These are phyloP conservation scores for Oenanthe javanica DNA, from an alignment of 140 eudicot genomes.

Conservation along the genomic window DNA sequence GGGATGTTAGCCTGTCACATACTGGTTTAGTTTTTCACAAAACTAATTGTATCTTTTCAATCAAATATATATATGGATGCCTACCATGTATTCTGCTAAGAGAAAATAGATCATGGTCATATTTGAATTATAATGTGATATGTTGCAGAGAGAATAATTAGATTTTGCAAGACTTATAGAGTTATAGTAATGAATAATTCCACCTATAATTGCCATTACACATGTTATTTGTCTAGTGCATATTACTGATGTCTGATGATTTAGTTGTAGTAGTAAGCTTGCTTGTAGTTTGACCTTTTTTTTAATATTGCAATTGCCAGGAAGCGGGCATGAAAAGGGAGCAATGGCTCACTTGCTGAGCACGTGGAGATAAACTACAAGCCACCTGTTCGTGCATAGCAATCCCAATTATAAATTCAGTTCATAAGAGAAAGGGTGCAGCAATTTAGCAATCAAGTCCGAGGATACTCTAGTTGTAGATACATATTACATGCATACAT, in stretches of 20 bases:
- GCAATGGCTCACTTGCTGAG: background rate
- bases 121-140: background rate
- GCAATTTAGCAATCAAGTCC: background rate
- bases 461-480: background rate
- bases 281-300: no score
- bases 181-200: background rate
- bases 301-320: background rate
- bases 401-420: background rate
- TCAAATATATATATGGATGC: background rate
- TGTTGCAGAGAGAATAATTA: no score
- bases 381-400: background rate
- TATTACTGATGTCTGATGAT: no score
- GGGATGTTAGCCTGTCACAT: background rate
- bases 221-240: no score
- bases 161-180: no score
- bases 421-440: background rate
- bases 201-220: background rate
- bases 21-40: background rate
- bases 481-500: background rate
- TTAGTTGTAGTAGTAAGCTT: no score
- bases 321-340: background rate
- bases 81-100: background rate
- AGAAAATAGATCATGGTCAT: background rate
- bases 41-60: no score
- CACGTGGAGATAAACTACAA: background rate